phyloP scores from a whole-genome alignment of 768 basidiomycete genomes.

The Boletus fagicola region DNA sequence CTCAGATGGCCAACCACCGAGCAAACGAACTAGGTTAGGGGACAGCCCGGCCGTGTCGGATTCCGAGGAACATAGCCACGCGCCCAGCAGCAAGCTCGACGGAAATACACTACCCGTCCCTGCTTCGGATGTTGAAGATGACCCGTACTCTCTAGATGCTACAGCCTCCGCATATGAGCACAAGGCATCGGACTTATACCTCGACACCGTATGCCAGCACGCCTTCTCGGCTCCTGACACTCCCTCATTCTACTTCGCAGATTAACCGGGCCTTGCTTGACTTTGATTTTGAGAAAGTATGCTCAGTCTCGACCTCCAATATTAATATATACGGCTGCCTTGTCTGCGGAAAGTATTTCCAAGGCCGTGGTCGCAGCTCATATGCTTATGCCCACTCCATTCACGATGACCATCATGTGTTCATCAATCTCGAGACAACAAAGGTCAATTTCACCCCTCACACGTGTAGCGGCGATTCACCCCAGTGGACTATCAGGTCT shows the following conservation, averaged over 20 bases:
- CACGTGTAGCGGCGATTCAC: slow-evolving; percentile 21
- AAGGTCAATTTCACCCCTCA: slow-evolving; percentile 49
- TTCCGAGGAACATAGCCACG: slow-evolving; percentile 31
- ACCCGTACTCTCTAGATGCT: slow-evolving; percentile 29
- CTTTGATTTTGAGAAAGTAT: slow-evolving; percentile 99
- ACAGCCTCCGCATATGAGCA: slow-evolving; percentile 26
- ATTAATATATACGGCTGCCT: slow-evolving; percentile 98
- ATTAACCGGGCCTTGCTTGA: slow-evolving; percentile 89
- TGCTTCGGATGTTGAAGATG: slow-evolving; percentile 25
- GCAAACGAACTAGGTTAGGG: slow-evolving; percentile 30
- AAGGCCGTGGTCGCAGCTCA: slow-evolving; percentile 90
- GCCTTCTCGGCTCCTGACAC: slow-evolving; percentile 11
- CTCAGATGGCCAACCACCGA: slow-evolving; percentile 27
- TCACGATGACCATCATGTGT: slow-evolving; percentile 97
- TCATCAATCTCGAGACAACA: slow-evolving; percentile 90
- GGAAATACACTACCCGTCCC: slow-evolving; percentile 29
- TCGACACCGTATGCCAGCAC: slow-evolving; percentile 75
- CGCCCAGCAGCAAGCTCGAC: slow-evolving; percentile 22
- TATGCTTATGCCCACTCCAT: slow-evolving; percentile 98
- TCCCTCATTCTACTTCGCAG: slow-evolving; percentile 43
- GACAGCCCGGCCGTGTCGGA: slow-evolving; percentile 3
- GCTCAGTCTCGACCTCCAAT: slow-evolving; percentile 93
- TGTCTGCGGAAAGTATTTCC: slow-evolving; percentile 98
- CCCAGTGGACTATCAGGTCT: slow-evolving; percentile 61
- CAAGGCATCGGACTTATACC: slow-evolving; percentile 81